Evolutionary conservation across 2,329 filamentous ascomycete species (phyloP).

Genomic region (Alternaria triticimaculans): DNA sequence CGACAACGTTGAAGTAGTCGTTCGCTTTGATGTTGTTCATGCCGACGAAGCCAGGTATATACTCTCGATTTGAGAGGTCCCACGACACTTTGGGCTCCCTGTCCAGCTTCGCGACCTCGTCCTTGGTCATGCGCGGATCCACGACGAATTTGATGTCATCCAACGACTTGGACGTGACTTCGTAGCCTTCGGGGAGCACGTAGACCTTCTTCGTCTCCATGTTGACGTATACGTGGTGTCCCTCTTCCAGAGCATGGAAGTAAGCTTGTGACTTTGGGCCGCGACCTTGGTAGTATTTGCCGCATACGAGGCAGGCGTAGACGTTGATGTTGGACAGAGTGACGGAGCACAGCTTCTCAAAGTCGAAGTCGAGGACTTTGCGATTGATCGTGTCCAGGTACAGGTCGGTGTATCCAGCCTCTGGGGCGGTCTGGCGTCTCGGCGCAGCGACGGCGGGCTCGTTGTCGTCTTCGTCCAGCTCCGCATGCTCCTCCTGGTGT

Average conservation of each 20-base stretch:
- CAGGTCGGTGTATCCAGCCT: conserved; percentile 89
- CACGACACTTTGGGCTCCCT: conserved; percentile 68
- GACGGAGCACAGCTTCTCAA: conserved; percentile 96
- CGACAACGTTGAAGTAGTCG: conserved; percentile 95
- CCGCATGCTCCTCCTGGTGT: conserved; percentile 45
- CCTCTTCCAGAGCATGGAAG: conserved; percentile 93
- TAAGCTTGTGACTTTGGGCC: conserved; percentile 96
- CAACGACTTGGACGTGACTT: conserved; percentile 90
- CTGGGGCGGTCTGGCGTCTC: conserved; percentile 75
- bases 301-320: conserved; percentile 95
- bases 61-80: conserved; percentile 83
- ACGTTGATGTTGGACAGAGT: conserved; percentile 98
- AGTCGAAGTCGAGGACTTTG: conserved; percentile 93
- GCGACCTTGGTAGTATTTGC: conserved; percentile 95
- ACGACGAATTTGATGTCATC: conserved; percentile 99
- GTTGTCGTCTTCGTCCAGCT: conserved; percentile 48
- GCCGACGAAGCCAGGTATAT: conserved; percentile 92
- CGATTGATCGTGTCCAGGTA: conserved; percentile 98
- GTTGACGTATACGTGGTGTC: conserved; percentile 98
- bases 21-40: conserved; percentile 99
- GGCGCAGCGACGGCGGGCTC: conserved; percentile 54
- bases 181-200: conserved; percentile 94
- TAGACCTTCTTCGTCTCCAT: conserved; percentile 92
- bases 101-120: conserved; percentile 82
- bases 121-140: conserved; percentile 82